These are phyloP conservation scores for Fusarium begoniae DNA, from an alignment of 2,329 filamentous ascomycete species.

Conservation along the genomic window DNA sequence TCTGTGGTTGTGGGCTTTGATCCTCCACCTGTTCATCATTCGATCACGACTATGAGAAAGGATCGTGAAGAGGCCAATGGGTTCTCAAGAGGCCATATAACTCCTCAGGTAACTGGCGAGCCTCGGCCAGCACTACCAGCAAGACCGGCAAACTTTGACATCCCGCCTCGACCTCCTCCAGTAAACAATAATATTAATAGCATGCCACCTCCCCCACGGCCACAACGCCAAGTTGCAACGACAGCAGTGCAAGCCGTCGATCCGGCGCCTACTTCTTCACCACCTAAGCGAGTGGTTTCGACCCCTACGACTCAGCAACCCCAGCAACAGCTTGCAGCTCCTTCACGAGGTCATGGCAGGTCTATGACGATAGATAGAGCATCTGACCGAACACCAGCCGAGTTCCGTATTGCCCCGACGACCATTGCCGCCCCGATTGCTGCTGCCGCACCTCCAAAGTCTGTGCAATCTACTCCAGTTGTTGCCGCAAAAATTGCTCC, in stretches of 20 bases:
- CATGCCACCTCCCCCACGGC: constrained; percentile 56
- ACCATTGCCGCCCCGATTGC: constrained; percentile 27
- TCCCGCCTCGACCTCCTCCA: constrained; percentile 24
- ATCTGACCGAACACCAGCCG: constrained; percentile 38
- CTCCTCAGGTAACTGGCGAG: constrained; percentile 55
- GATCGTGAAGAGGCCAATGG: constrained; percentile 58
- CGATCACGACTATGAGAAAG: constrained; percentile 54
- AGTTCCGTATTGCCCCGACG: constrained; percentile 38
- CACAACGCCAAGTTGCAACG: constrained; percentile 52
- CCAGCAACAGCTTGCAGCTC: constrained; percentile 45
- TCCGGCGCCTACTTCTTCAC: constrained; percentile 30
- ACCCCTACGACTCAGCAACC: constrained; percentile 43
- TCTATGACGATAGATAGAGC: constrained; percentile 50
- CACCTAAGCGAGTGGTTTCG: constrained; percentile 45
- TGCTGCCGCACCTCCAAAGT: constrained; percentile 23
- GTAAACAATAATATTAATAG: constrained; percentile 27
- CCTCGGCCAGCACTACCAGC: constrained; percentile 59
- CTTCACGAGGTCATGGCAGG: constrained; percentile 44
- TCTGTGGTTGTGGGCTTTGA: constrained; percentile 52
- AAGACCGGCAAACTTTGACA: constrained; percentile 53
- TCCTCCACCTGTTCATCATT: constrained; percentile 63
- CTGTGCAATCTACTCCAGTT: constrained; percentile 32
- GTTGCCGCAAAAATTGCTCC: constrained; percentile 34
- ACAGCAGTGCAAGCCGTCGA: constrained; percentile 32
- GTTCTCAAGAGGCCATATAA: constrained; percentile 47